Base-by-base conservation (phyloP, 495 filamentous ascomycete genomes). In the Penicillium subrubescens region DNA sequence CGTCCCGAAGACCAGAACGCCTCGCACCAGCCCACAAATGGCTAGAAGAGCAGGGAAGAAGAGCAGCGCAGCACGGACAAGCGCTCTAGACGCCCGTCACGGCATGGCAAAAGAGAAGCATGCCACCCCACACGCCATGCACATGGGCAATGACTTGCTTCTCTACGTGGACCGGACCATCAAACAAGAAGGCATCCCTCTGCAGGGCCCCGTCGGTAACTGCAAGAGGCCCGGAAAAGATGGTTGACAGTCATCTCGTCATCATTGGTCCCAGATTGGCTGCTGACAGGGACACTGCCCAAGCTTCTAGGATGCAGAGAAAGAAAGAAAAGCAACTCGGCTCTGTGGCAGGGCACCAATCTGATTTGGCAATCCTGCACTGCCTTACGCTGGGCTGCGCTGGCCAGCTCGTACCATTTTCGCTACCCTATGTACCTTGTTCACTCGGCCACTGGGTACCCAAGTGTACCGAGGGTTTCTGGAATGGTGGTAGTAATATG, bases 71-170 rank as follows among this genome's bases (percentile, higher is more conserved):
- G 64, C 67, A 71, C 44, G 21, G 52, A 69, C 75, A 80, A 77
- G 75, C 76, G 77, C 76, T 73, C 65, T 77, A 80, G 70, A 77
- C 76, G 76, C 77, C 66, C 21, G 57, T 61, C 59, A 35, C 17
- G 71, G 63, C 62, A 29, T 69, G 64, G 59, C 33, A 27, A 17
- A 54, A 12, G 23, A 29, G n/a, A 37, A 21, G 56, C 27, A 41
- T 54, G 50, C 35, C 51, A 54, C 71, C 63, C 68, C 64, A 61
- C 66, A 37, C 43, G 62, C 59, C 51, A 67, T 69, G 66, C 68
- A 63, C 59, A 64, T 57, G 60, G 44, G 55, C 63, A 57, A 73
- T 71, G 66, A 71, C 71, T 69, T 73, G 68, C 71, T 69, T 65
- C 52, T 37, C 48, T 35, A 43, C 58, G 35, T 57, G 59, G 59